Evolutionary conservation across 1,139 yeast species (phyloP).

Genomic region (Scheffersomyces titani): DNA sequence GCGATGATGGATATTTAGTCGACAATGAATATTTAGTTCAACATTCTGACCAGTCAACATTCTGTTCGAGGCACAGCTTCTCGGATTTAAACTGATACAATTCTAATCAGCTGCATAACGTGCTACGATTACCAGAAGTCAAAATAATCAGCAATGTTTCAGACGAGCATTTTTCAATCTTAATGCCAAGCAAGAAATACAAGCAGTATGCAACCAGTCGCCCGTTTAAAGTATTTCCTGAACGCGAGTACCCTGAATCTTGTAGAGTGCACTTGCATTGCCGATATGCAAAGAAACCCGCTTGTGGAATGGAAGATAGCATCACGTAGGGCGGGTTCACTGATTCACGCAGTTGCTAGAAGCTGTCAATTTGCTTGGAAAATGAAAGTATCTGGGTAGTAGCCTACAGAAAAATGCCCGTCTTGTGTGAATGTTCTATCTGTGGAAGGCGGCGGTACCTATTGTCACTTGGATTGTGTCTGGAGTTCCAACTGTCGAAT

Average conservation of each 20-base stretch:
- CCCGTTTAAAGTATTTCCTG: background rate
- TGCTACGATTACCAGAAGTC: background rate
- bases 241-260: background rate
- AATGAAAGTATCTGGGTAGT: background rate
- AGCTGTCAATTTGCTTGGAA: background rate
- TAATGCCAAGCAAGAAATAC: background rate
- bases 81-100: background rate
- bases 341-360: background rate
- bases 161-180: background rate
- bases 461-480: background rate
- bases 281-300: background rate
- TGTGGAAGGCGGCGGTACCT: background rate
- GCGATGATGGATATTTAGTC: background rate
- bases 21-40: background rate
- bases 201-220: background rate
- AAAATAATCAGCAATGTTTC: background rate
- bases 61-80: no score
- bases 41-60: no score
- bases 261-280: background rate
- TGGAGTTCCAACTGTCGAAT: constrained; percentile 14
- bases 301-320: background rate
- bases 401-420: background rate
- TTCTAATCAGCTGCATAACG: background rate
- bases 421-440: background rate
- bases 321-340: background rate